A percentile compares a stretch with the other conserved stretches of the same genome.
Evolutionary conservation across 352 stramenopile genomes (phyloP).

Genomic region (Globisporangium uncinulatum): DNA sequence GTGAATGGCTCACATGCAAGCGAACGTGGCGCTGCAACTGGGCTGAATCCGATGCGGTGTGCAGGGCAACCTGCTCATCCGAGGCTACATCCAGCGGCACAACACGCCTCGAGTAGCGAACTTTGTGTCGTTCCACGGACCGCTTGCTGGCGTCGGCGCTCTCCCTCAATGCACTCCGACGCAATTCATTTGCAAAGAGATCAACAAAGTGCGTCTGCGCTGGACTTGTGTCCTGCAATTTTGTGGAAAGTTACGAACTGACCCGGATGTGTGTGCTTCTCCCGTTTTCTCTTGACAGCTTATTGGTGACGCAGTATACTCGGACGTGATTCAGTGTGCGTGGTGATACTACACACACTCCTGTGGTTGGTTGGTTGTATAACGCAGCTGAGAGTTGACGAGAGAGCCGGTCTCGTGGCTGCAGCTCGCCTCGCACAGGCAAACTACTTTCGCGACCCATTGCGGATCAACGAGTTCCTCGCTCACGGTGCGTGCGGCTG

Average conservation of each 20-base stretch:
- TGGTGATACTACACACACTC: background rate
- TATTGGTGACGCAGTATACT: constrained; percentile 85
- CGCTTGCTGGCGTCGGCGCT: constrained; percentile 85
- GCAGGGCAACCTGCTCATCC: constrained; percentile 89
- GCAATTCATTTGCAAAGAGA: constrained; percentile 81
- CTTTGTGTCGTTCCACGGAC: constrained; percentile 91
- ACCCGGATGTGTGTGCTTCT: too few relatives aligned
- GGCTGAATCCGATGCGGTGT: background rate
- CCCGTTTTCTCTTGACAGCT: constrained; percentile 33
- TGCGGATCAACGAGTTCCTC: constrained; percentile 63
- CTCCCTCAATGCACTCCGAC: constrained; percentile 86
- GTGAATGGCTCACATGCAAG: background rate
- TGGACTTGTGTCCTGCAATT: background rate
- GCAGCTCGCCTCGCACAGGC: constrained; percentile 82
- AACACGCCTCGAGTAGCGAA: constrained; percentile 89
- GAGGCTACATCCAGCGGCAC: constrained; percentile 92
- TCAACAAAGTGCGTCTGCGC: constrained; percentile 40
- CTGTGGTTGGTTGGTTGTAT: too few relatives aligned
- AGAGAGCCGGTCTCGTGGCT: background rate
- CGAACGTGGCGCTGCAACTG: background rate
- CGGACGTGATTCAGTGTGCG: constrained; percentile 73
- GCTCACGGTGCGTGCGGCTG: constrained; percentile 49
- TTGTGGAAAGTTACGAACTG: too few relatives aligned
- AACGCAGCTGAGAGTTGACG: background rate
- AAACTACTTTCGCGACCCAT: constrained; percentile 92